Conservation (phyloP, 768 basidiomycete genomes). For the Tricholoma matsutake region DNA sequence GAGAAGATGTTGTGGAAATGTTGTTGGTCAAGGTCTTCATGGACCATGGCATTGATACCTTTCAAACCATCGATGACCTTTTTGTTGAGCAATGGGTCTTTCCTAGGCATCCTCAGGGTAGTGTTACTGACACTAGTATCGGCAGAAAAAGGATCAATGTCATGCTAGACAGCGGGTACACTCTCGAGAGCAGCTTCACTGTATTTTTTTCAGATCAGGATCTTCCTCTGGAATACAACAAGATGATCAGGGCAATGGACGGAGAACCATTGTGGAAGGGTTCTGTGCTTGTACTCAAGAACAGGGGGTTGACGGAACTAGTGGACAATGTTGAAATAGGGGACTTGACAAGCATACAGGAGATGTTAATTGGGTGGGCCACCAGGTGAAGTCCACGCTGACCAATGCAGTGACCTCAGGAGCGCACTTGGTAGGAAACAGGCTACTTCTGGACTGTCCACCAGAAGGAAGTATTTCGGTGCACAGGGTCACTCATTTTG, state of each 20-base stretch:
- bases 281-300: background rate
- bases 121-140: background rate
- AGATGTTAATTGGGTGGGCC: too few relatives aligned
- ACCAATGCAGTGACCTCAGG: too few relatives aligned
- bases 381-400: too few relatives aligned
- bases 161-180: too few relatives aligned
- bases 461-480: too few relatives aligned
- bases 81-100: background rate
- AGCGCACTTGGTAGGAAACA: too few relatives aligned
- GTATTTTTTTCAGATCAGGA: background rate
- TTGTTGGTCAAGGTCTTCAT: background rate
- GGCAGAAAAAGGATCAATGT: too few relatives aligned
- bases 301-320: background rate
- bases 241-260: background rate
- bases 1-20: background rate
- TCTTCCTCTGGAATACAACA: background rate
- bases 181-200: background rate
- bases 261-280: background rate
- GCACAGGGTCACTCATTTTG: too few relatives aligned
- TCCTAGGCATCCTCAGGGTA: background rate
- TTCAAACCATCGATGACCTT: background rate
- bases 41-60: background rate
- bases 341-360: too few relatives aligned
- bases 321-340: too few relatives aligned
- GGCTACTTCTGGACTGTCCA: too few relatives aligned